phyloP scores from a whole-genome alignment of 2,329 filamentous ascomycete species.

The Immersiporthe knoxdaviesiana region DNA sequence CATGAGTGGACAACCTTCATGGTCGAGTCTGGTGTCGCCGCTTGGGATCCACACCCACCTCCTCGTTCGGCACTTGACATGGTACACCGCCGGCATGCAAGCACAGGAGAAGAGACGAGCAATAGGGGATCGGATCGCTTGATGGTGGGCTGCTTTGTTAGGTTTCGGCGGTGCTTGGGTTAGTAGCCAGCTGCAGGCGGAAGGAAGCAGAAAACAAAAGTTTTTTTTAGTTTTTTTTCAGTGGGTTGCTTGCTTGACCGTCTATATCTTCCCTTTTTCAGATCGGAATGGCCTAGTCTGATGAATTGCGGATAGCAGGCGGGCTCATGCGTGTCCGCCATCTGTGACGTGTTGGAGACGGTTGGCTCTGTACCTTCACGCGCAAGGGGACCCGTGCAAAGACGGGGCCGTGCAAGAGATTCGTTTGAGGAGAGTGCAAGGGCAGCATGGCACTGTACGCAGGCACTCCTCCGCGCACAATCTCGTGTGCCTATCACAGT shows the following conservation, averaged over 20 bases:
- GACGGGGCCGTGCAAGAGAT: too few relatives aligned
- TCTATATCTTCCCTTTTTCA: neutral
- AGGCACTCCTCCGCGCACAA: constrained; percentile 14
- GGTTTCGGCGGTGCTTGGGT: neutral
- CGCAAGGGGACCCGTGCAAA: neutral
- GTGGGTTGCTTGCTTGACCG: constrained; percentile 19
- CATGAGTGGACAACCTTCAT: constrained; percentile 14
- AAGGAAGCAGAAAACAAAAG: too few relatives aligned
- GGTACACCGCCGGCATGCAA: neutral
- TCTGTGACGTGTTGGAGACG: constrained; percentile 19
- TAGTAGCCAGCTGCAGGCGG: neutral
- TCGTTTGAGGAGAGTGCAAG: neutral
- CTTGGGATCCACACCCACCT: neutral
- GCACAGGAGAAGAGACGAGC: neutral
- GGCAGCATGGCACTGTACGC: neutral
- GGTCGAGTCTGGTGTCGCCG: constrained; percentile 19
- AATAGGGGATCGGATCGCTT: neutral
- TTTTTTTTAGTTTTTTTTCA: too few relatives aligned
- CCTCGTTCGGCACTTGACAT: neutral
- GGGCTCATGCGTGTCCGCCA: constrained; percentile 17
- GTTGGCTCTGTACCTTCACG: neutral
- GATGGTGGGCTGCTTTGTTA: constrained; percentile 3
- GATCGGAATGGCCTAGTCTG: neutral
- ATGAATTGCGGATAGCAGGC: constrained; percentile 11
- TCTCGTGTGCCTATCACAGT: constrained; percentile 21